Evolutionary conservation across 257 asterid species (phyloP).

Genomic region (Craterostigma plantagineum): DNA sequence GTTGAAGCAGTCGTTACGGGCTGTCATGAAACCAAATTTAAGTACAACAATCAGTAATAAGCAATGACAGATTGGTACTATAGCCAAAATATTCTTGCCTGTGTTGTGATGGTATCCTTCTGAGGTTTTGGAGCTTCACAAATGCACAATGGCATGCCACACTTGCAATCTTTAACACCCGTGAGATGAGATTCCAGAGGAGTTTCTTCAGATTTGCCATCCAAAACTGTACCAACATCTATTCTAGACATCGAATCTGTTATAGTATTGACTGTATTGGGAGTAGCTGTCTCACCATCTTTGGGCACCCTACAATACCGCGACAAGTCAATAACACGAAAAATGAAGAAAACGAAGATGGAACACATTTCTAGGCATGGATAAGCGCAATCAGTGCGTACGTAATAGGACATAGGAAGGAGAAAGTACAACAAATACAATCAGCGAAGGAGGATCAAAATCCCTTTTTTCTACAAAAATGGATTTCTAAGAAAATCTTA

Average conservation of each 20-base stretch:
- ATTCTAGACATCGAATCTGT: conserved; percentile 56
- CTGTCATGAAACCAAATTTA: conserved; percentile 17
- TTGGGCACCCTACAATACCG: conserved; percentile 30
- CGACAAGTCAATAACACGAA: too few relatives aligned
- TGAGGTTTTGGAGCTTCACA: conserved; percentile 74
- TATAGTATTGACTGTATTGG: conserved; percentile 33
- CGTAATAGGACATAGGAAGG: too few relatives aligned
- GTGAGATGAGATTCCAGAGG: conserved; percentile 17
- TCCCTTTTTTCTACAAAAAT: too few relatives aligned
- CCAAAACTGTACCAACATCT: conserved; percentile 34
- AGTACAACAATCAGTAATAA: conserved; percentile 9
- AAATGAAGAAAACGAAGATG: too few relatives aligned
- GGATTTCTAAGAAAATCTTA: too few relatives aligned
- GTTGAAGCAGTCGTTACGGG: conserved; percentile 26
- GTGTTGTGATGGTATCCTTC: conserved; percentile 22
- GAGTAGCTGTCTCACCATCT: conserved; percentile 33
- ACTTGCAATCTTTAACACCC: conserved; percentile 55
- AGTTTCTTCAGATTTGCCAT: conserved; percentile 22
- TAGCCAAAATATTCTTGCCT: conserved; percentile 27
- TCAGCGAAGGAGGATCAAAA: too few relatives aligned
- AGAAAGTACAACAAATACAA: too few relatives aligned
- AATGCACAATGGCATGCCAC: conserved; percentile 99
- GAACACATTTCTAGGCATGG: too few relatives aligned
- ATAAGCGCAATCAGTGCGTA: too few relatives aligned
- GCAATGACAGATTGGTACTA: conserved; percentile 7